These are phyloP conservation scores for Chimonanthus praecox DNA, from an alignment of 164 flowering plant species.

Conservation along the genomic window DNA sequence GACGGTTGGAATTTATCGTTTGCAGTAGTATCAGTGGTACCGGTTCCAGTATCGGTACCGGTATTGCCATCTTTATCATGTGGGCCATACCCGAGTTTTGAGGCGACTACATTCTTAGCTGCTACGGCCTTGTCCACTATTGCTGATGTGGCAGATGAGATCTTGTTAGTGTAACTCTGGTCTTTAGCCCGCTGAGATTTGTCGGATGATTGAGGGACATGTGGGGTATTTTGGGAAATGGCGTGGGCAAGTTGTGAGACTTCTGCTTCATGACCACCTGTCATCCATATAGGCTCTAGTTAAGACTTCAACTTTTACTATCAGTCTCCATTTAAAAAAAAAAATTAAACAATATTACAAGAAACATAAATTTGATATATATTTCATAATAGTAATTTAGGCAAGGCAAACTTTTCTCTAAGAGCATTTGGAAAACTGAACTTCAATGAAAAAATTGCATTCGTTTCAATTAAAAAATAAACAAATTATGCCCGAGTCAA, in stretches of 20 bases:
- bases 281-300: not conserved
- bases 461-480: no score
- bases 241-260: conserved; percentile 27
- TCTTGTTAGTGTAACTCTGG: not conserved
- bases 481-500: no score
- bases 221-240: conserved; percentile 18
- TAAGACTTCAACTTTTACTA: no score
- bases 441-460: no score
- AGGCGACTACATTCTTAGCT: not conserved
- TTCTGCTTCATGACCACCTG: conserved; percentile 42
- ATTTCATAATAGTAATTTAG: no score
- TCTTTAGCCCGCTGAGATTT: not conserved
- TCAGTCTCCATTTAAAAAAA: no score
- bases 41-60: no score
- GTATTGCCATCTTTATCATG: not conserved
- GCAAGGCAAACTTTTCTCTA: no score
- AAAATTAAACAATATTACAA: no score
- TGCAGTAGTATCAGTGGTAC: no score
- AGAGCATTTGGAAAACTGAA: no score
- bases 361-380: no score
- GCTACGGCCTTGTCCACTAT: not conserved
- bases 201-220: not conserved
- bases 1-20: not conserved
- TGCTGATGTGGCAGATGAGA: not conserved
- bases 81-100: not conserved